Conservation (phyloP, 768 basidiomycete genomes). For the Strobilomyces echinocephalus region DNA sequence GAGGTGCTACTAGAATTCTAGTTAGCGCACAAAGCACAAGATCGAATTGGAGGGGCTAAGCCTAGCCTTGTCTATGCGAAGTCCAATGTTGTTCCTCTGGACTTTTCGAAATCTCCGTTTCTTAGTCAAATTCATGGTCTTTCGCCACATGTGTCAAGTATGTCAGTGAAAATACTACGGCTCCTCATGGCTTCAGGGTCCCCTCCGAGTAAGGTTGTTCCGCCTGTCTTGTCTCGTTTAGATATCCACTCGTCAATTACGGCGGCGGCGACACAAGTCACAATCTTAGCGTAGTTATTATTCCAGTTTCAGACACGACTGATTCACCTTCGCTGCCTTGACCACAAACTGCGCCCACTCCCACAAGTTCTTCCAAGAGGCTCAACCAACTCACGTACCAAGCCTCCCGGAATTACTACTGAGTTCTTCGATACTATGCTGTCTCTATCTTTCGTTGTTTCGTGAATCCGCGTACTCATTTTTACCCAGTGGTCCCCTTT, state of each 20-base stretch:
- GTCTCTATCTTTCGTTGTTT: background rate
- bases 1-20: no score
- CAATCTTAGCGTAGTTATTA: background rate
- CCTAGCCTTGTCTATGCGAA: no score
- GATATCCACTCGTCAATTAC: background rate
- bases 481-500: background rate
- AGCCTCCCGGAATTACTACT: background rate
- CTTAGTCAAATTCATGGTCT: background rate
- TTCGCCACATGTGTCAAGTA: background rate
- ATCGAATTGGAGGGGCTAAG: no score
- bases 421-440: background rate
- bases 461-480: background rate
- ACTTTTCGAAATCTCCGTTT: no score
- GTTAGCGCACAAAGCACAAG: no score
- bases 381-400: background rate
- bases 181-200: background rate
- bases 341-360: background rate
- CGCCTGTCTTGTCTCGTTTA: background rate
- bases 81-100: no score
- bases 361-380: background rate
- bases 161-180: background rate
- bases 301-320: background rate
- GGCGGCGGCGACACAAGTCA: background rate
- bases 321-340: background rate
- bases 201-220: background rate